These are phyloP conservation scores for Penicillium palitans DNA, from an alignment of 2,329 filamentous ascomycete species.

Conservation along the genomic window DNA sequence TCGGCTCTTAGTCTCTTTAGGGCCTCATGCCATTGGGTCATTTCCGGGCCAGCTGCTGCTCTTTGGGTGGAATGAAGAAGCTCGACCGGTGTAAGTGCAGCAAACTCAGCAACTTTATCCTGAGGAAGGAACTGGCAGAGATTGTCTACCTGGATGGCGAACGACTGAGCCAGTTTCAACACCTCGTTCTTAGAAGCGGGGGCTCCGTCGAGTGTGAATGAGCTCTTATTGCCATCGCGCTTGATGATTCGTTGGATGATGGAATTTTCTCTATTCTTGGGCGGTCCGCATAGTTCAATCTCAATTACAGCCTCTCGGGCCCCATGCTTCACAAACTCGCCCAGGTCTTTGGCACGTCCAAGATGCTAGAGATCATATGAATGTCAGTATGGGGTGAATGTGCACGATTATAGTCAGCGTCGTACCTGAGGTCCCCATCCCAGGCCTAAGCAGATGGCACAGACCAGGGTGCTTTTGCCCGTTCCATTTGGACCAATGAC, in stretches of 20 bases:
- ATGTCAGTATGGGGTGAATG: background rate
- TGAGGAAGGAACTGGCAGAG: slow-evolving; percentile 96
- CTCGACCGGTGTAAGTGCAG: slow-evolving; percentile 76
- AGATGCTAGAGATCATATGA: slow-evolving; percentile 56
- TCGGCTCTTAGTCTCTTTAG: slow-evolving; percentile 70
- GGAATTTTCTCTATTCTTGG: slow-evolving; percentile 61
- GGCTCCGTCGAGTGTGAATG: slow-evolving; percentile 74
- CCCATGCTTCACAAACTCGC: slow-evolving; percentile 93
- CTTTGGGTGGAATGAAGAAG: slow-evolving; percentile 82
- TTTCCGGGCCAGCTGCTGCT: slow-evolving; percentile 78
- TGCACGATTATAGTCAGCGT: background rate
- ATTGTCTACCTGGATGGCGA: slow-evolving; percentile 95
- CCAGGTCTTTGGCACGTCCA: slow-evolving; percentile 78
- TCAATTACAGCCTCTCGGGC: slow-evolving; percentile 76
- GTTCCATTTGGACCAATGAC: slow-evolving; percentile 98
- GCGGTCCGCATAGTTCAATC: slow-evolving; percentile 75
- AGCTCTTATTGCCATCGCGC: slow-evolving; percentile 75
- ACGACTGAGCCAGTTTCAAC: slow-evolving; percentile 64
- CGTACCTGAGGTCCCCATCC: slow-evolving; percentile 71
- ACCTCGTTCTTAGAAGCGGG: slow-evolving; percentile 63
- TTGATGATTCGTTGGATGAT: slow-evolving; percentile 75
- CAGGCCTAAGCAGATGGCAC: slow-evolving; percentile 89
- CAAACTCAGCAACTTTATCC: slow-evolving; percentile 93
- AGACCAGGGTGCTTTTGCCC: slow-evolving; percentile 95
- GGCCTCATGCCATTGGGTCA: slow-evolving; percentile 74